Conservation (phyloP, 495 filamentous ascomycete species). For the Xylona heveae region DNA sequence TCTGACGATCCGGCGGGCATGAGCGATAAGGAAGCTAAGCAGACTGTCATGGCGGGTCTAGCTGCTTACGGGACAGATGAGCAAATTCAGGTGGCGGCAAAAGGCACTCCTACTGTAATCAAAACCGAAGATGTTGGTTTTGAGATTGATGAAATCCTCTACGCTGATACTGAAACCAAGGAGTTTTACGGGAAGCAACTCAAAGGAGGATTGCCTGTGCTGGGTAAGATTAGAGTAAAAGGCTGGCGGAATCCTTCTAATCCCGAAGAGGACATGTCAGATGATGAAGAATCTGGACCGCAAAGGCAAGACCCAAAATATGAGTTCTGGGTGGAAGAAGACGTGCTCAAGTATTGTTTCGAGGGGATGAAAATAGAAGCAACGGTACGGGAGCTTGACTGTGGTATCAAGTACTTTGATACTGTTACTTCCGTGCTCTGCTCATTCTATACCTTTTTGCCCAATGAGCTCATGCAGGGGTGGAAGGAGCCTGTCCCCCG, state of each 20-base stretch:
- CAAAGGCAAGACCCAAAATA: slow-evolving; percentile 17
- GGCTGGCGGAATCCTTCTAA: slow-evolving; percentile 20
- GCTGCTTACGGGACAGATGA: slow-evolving; percentile 15
- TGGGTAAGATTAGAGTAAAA: slow-evolving; percentile 22
- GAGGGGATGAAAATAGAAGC: slow-evolving; percentile 59
- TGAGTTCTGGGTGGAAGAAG: slow-evolving; percentile 47
- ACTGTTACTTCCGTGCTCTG: slow-evolving; percentile 29
- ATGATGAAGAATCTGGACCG: slow-evolving; percentile 16
- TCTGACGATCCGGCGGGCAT: slow-evolving; percentile 9
- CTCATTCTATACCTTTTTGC: slow-evolving; percentile 37
- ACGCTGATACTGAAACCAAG: slow-evolving; percentile 16
- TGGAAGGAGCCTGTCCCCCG: slow-evolving; percentile 53
- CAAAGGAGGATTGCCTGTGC: slow-evolving; percentile 4
- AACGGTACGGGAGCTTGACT: slow-evolving; percentile 31
- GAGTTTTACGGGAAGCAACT: slow-evolving; percentile 20
- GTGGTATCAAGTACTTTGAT: slow-evolving; percentile 29
- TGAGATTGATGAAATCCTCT: slow-evolving; percentile 28
- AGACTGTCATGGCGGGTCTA: slow-evolving; percentile 19
- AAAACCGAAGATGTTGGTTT: slow-evolving; percentile 28
- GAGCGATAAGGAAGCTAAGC: slow-evolving; percentile 11
- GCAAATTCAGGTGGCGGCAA: slow-evolving; percentile 1
- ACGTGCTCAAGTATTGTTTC: slow-evolving; percentile 36
- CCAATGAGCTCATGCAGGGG: slow-evolving; percentile 48
- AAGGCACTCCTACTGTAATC: slow-evolving; percentile 12
- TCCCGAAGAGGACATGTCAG: slow-evolving; percentile 20